Base-by-base conservation (phyloP, 2,329 filamentous ascomycete genomes). In the Sordariomycetes sp. region DNA sequence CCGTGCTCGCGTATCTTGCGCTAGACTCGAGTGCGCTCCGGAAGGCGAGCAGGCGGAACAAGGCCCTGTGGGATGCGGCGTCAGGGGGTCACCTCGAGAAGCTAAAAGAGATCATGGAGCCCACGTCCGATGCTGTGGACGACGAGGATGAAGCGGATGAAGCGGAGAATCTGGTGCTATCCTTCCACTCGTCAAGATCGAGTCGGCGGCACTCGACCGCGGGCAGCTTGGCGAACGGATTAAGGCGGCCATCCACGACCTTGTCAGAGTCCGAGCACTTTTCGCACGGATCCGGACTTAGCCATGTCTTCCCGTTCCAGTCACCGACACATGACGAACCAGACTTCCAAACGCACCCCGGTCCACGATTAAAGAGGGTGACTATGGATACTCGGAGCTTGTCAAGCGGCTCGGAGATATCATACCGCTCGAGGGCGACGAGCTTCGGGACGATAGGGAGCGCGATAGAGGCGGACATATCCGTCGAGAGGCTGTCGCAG, bases 241-340 rank as follows among this genome's bases (percentile, higher is more conserved):
- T 76, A 1, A 67, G 73, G 55, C 68, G 71, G 54, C 74, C 76
- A 1, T 80, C 76, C 0, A 65, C 71, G 7, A 72, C 66, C 20
- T 68, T 74, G 32, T 72, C 73, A 1, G 66, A 70, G 2, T 74
- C 76, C 0, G 80, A 82, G 56, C 69, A 74, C 12, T 83, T 80
- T 61, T 84, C 80, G 1, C 71, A 73, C 58, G 81, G 81, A 1
- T 79, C 79, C 1, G 80, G 78, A 3, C 74, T 97, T 3, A 81
- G 87, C 57, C 93, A 97, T 67, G 91, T 97, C 1, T 97, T 97
- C 64, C 93, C 92, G 0, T 97, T 96, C 62, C 89, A 96, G 68
- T 62, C 64, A 24, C 67, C 79, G 58, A 81, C 82, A 60, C 70
- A 73, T 51, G 77, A 66, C 35, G 67, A 69, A 2, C 62, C 67